Base-by-base conservation (phyloP, 192 early-diverging fungal genomes). In the Umbelopsis sp. region DNA sequence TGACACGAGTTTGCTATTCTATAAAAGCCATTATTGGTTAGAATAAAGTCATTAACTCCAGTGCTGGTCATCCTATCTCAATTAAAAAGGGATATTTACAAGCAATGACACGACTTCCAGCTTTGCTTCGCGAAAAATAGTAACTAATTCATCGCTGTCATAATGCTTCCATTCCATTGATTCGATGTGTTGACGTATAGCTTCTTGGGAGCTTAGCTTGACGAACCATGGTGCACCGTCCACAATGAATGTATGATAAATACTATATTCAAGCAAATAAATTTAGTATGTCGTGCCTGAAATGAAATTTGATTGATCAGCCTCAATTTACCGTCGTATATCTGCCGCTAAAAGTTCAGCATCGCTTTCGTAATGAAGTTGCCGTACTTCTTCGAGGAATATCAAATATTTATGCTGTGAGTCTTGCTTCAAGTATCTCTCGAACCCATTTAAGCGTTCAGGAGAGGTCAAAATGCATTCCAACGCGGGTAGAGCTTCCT, bases 391-490 rank as follows among this genome's bases (percentile, higher is more conserved):
- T 67, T 74, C 73, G 6, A 79, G 51, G 48, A 79, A 79, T 25
- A 79, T 33, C 9, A 79, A 48, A 37, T 74, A 69, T 66, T 79
- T 74, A 18, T 79, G 78, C 6, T 71, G 46, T 48, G 70, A 49
- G 21, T 58, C 47, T 27, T 33, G 45, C 37, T 67, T 45, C 23
- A 78, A 44, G 30, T 70, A 78, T 23, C 20, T n/a, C 27, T 74
- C 72, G 27, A 78, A 78, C 20, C 61, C 49, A 45, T 64, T 49
- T 18, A 78, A 45, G 20, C 58, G 35, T 3, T 48, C 27, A 48
- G 77, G 72, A 18, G 68, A 67, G 46, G 72, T 65, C 21, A 78
- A 49, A 10, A 78, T 74, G 8, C 46, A 41, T 21, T 78, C 50
- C 4, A 75, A 50, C 18, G 22, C 25, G 1, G 2, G 6, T 18